Evolutionary conservation across 176 grass and related monocot species (phyloP).

Genomic region (Saccharum spontaneum): DNA sequence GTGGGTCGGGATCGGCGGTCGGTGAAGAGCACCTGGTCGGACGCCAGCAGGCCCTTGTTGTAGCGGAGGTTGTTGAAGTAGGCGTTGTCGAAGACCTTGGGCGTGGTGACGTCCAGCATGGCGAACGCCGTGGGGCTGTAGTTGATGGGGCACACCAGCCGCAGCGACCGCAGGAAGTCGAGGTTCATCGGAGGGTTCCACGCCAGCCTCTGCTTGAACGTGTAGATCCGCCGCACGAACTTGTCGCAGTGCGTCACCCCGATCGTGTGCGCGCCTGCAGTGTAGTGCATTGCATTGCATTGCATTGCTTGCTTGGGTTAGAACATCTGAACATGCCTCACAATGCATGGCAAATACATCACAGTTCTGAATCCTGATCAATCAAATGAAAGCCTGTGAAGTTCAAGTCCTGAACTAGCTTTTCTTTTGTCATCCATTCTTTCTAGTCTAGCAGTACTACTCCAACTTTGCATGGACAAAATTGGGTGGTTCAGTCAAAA

Average conservation of each 20-base stretch:
- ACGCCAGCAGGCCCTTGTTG: conserved; percentile 75
- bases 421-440: neutral
- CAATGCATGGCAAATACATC: neutral
- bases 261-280: conserved; percentile 71
- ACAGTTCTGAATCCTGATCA: neutral
- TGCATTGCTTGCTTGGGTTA: no score
- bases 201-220: conserved; percentile 54
- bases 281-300: no score
- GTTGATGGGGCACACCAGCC: conserved; percentile 56
- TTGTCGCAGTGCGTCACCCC: conserved; percentile 86
- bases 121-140: conserved; percentile 41
- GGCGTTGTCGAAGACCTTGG: conserved; percentile 69
- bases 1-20: conserved; percentile 63
- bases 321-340: no score
- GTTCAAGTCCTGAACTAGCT: neutral
- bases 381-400: no score
- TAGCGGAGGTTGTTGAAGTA: conserved; percentile 81
- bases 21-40: conserved; percentile 73
- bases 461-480: conserved; percentile 6
- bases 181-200: conserved; percentile 88
- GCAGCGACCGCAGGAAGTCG: conserved; percentile 61
- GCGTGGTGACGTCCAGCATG: conserved; percentile 57
- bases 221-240: conserved; percentile 78
- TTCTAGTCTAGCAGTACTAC: neutral
- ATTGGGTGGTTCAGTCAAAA: conserved; percentile 28